Percentiles rank a stretch among this genome's conserved stretches.
Conservation (phyloP, 495 filamentous ascomycete genomes). For the Hypoxylon rickii region DNA sequence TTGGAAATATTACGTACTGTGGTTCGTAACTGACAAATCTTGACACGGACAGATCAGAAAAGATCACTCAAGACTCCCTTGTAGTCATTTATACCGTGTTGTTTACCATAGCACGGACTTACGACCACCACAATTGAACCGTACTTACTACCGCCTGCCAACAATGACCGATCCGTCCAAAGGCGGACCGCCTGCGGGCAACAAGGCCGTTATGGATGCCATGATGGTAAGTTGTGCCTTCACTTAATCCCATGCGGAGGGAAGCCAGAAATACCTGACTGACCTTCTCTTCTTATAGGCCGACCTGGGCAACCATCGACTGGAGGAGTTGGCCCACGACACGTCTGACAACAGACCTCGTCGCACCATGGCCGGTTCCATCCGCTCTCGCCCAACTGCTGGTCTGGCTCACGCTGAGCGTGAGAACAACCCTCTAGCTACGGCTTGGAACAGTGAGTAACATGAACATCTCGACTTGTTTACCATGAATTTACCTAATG, state of each 20-base stretch:
- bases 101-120: no score
- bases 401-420: no score
- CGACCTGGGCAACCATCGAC: constrained; percentile 30
- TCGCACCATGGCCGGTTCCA: no score
- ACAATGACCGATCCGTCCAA: background rate
- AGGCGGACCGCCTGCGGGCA: background rate
- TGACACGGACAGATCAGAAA: no score
- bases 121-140: background rate
- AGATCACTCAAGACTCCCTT: no score
- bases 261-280: background rate
- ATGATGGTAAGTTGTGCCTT: constrained; percentile 30
- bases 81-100: no score
- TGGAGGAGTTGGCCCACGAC: constrained; percentile 23
- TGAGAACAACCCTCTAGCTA: background rate
- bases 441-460: constrained; percentile 23
- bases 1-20: no score
- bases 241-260: background rate
- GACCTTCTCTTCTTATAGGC: constrained; percentile 8
- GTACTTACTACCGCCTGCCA: background rate
- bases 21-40: no score
- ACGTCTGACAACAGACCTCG: background rate
- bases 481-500: no score
- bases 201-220: constrained; percentile 3
- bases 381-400: no score
- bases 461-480: no score